phyloP scores from a whole-genome alignment of 2,329 filamentous ascomycete species.

The Dactylellina sp. region DNA sequence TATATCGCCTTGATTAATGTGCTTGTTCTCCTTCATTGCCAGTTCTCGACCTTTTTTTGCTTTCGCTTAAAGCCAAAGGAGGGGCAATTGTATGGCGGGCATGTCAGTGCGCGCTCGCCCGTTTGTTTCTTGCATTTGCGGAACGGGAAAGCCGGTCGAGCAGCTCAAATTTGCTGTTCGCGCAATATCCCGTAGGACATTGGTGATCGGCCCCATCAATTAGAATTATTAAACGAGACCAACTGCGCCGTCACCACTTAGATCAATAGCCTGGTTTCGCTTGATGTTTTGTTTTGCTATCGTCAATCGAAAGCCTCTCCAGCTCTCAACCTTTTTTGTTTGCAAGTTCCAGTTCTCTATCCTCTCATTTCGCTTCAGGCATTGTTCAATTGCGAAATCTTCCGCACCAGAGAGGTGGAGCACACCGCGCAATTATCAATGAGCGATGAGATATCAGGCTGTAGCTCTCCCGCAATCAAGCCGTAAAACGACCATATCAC shows the following conservation, averaged over 20 bases:
- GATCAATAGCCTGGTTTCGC: background rate
- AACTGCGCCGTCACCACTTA: constrained; percentile 47
- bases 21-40: no score
- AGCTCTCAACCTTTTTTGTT: constrained; percentile 6
- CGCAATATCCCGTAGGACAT: constrained; percentile 51
- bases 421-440: constrained; percentile 2
- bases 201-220: constrained; percentile 50
- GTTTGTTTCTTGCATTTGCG: constrained; percentile 55
- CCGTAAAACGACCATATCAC: constrained; percentile 30
- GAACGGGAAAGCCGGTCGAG: constrained; percentile 53
- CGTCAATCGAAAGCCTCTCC: constrained; percentile 14
- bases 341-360: constrained; percentile 1
- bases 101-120: constrained; percentile 56
- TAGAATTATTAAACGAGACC: constrained; percentile 32
- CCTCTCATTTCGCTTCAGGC: constrained; percentile 53
- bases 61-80: constrained; percentile 36
- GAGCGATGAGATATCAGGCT: constrained; percentile 42
- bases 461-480: constrained; percentile 46
- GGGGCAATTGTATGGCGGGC: constrained; percentile 37
- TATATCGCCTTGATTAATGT: constrained; percentile 12
- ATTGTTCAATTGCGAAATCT: constrained; percentile 49
- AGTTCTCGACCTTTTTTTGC: constrained; percentile 30
- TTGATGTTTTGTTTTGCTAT: constrained; percentile 24
- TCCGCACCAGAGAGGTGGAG: constrained; percentile 42
- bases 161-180: constrained; percentile 41